Percentiles rank a stretch among this genome's conserved stretches.
phyloP scores from a whole-genome alignment of 768 basidiomycete genomes.

The Lentinula boryana region DNA sequence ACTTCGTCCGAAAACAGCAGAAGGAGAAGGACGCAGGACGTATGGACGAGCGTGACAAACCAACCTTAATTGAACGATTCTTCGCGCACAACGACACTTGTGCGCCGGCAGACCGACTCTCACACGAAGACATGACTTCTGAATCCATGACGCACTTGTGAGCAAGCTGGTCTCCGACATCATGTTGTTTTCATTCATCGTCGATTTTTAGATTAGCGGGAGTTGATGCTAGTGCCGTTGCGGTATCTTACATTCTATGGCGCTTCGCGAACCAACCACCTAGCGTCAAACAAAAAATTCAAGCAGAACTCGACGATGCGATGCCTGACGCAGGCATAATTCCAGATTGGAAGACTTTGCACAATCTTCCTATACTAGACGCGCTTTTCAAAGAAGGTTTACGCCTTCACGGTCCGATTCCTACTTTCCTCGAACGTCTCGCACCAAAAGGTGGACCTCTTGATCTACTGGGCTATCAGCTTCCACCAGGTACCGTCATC shows the following conservation, averaged over 20 bases:
- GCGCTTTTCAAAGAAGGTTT: constrained; percentile 60
- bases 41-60: constrained; percentile 48
- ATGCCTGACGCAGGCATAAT: constrained; percentile 57
- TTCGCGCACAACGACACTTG: constrained; percentile 49
- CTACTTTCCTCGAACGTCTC: constrained; percentile 71
- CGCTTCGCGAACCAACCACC: constrained; percentile 69
- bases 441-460: constrained; percentile 59
- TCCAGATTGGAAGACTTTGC: constrained; percentile 56
- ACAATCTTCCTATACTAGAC: constrained; percentile 47
- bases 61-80: constrained; percentile 64
- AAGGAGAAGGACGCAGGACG: constrained; percentile 58
- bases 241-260: constrained; percentile 73
- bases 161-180: constrained; percentile 16
- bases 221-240: constrained; percentile 69
- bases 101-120: constrained; percentile 39
- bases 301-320: constrained; percentile 62
- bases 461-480: constrained; percentile 71
- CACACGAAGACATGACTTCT: constrained; percentile 70
- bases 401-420: constrained; percentile 35
- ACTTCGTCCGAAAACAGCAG: constrained; percentile 66
- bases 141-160: constrained; percentile 81
- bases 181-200: background rate
- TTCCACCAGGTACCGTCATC: constrained; percentile 72
- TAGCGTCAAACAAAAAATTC: constrained; percentile 55
- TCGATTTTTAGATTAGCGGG: constrained; percentile 57